Evolutionary conservation across 805 yeast species (phyloP), one percentile per base, ranked within the genome.

Genomic region (Millerozyma miso): DNA sequence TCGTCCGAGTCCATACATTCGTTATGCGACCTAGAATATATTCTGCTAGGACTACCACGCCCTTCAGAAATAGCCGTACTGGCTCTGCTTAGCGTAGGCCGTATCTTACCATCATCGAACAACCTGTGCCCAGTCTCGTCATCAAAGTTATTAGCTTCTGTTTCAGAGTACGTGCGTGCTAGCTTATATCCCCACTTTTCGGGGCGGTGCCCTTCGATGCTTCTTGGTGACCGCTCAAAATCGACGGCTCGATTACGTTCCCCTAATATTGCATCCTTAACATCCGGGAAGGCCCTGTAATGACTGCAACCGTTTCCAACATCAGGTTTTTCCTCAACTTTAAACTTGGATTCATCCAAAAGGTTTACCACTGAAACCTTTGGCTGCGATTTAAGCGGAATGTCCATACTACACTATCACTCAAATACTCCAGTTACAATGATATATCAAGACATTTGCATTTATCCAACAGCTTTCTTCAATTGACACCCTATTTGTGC

Each of bases 111-210:
- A 55, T 79, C 83, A 53, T 79, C 81, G 48, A 59, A 75, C 44
- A 77, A 56, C 36, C 84, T 56, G 39, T 72, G 73, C 4, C 85
- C 85, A 1, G 80, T 76, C 36, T 65, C 60, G 26, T 63, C 65
- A 51, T 79, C 79, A 58, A 80, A 83, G 46, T 80, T 80, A 31
- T 74, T 73, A 33, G 78, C 74, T 52, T 83, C 89, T 17, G 75
- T 76, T 48, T 82, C 89, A 2, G 88, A 83, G 53, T 74, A 81
- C 0, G 81, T 79, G 52, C 84, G 67, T 10, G 76, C 69, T 33
- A 78, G 53, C 41, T 65, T 66, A 42, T 54, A 57, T 39, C 45
- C 48, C 34, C 34, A 15, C 14, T 31, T 35, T 23, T 26, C 37
- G 19, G 35, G 17, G 3, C n/a, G 12, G 3, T 31, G 23, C 8